Base-by-base conservation (phyloP, 306 rosid genomes). In the Malus sieversii region DNA sequence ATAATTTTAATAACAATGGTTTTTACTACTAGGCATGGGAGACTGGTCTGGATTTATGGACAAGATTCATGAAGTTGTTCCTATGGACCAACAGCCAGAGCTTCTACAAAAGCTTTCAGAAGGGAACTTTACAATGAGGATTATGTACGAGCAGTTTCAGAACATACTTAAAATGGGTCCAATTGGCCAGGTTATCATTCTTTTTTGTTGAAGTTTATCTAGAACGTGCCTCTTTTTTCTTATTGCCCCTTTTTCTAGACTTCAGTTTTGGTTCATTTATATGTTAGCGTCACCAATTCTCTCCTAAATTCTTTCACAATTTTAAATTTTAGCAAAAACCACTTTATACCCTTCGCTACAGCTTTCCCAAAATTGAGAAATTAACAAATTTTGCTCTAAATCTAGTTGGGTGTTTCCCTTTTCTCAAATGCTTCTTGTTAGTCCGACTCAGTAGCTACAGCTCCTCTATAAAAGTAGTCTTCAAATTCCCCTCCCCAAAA, bases 1-100 rank as follows among this genome's bases (percentile, higher is more conserved):
- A 60, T 6, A 29, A 4, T 63, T 29, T 30, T 14, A 2, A 29
- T 63, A 16, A 14, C 42, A 63, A 30, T 29, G 68, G 22, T 63
- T 6, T 63, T 30, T 30, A 63, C 40, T 3, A 63, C 40, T 7
- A 63, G 98, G 98, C 64, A 90, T 90, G 98, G 98, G 98, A 74
- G 98, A 93, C 77, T 87, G 84, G 92, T 93, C 98, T 82, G 98
- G 98, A 58, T 87, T 93, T 82, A 89, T 90, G 96, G 96, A 93
- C 87, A 93, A 93, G 84, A 89, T 93, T 80, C 94, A 89, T 25
- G 98, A 93, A 83, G 96, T 90, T 74, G 96, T 93, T 81, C 98
- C 98, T 1, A 90, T 87, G 95, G 98, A 93, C 83, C 93, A 90
- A 76, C 96, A 90, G 75, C 93, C 96, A 22, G 92, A 92, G 79